Evolutionary conservation across 805 yeast species (phyloP).

Genomic region (Metschnikowia orientalis): DNA sequence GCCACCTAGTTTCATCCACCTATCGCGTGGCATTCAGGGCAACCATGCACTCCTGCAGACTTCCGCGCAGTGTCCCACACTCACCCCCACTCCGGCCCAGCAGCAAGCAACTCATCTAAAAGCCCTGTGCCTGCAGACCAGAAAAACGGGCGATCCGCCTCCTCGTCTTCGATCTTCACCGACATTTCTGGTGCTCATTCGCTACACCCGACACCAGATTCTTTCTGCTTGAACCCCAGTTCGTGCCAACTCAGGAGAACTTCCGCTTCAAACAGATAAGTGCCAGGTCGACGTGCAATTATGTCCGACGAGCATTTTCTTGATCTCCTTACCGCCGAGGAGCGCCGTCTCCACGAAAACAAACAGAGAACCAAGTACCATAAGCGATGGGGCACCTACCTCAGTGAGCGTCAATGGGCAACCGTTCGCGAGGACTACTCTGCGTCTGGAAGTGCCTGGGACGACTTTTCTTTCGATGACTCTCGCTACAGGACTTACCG

Average conservation of each 20-base stretch:
- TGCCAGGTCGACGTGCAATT: too few species aligned
- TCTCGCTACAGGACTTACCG: conserved; percentile 76
- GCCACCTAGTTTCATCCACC: too few species aligned
- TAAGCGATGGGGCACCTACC: conserved; percentile 89
- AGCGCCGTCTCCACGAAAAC: conserved; percentile 32
- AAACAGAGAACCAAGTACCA: conserved; percentile 49
- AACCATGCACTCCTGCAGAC: too few species aligned
- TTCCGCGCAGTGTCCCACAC: conserved; percentile 3
- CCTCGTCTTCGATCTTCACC: too few species aligned
- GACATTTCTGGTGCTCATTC: too few species aligned
- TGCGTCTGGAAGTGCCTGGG: conserved; percentile 85
- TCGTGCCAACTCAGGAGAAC: too few species aligned
- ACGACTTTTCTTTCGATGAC: conserved; percentile 79
- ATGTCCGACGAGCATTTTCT: conserved; percentile 13
- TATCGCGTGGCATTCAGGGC: too few species aligned
- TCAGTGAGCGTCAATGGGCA: conserved; percentile 73
- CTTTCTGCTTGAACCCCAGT: too few species aligned
- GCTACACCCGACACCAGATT: too few species aligned
- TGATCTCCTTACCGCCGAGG: conserved; percentile 33
- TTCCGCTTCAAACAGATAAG: too few species aligned
- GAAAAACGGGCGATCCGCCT: too few species aligned
- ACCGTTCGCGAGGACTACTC: conserved; percentile 88
- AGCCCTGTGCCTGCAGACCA: too few species aligned
- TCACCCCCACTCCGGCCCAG: background rate
- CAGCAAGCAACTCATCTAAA: conserved; percentile 3